phyloP scores from a whole-genome alignment of 164 flowering plant genomes.

The Stephania cephalantha region DNA sequence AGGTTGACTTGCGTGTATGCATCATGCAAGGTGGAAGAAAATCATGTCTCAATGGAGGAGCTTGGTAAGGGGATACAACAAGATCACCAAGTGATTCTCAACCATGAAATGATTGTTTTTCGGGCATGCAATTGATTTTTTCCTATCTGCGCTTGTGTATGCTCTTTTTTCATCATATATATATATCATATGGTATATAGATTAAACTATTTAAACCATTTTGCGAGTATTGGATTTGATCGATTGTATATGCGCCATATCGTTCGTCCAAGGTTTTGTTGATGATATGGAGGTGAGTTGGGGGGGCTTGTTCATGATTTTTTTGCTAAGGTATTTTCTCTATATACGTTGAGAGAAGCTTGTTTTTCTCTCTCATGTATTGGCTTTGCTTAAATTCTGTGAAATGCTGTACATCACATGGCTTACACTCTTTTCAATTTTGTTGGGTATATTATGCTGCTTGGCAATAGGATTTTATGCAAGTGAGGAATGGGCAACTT shows the following conservation, averaged over 20 bases:
- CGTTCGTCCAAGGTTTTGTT: conserved; percentile 86
- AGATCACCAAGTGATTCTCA: conserved; percentile 95
- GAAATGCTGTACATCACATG: background rate
- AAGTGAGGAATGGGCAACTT: conserved; percentile 30
- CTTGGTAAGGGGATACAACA: conserved; percentile 96
- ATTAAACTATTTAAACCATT: conserved; percentile 7
- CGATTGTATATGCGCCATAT: conserved; percentile 95
- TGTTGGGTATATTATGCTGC: conserved; percentile 12
- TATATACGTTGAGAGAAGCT: background rate
- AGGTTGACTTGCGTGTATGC: conserved; percentile 97
- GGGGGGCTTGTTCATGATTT: conserved; percentile 1
- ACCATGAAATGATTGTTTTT: conserved; percentile 93
- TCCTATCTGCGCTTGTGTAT: background rate
- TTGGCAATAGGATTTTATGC: conserved; percentile 47
- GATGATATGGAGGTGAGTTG: conserved; percentile 69
- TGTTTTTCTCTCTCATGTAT: background rate
- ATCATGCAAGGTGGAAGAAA: conserved; percentile 97
- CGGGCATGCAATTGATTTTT: conserved; percentile 57
- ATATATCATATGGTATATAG: background rate
- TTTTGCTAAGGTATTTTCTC: background rate
- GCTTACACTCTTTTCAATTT: background rate
- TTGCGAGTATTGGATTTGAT: conserved; percentile 91
- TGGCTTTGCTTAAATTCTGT: background rate
- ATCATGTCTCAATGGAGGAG: conserved; percentile 99
- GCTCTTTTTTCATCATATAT: background rate